phyloP scores from a whole-genome alignment of 2,329 filamentous ascomycete species.

The Fusarium nanum region DNA sequence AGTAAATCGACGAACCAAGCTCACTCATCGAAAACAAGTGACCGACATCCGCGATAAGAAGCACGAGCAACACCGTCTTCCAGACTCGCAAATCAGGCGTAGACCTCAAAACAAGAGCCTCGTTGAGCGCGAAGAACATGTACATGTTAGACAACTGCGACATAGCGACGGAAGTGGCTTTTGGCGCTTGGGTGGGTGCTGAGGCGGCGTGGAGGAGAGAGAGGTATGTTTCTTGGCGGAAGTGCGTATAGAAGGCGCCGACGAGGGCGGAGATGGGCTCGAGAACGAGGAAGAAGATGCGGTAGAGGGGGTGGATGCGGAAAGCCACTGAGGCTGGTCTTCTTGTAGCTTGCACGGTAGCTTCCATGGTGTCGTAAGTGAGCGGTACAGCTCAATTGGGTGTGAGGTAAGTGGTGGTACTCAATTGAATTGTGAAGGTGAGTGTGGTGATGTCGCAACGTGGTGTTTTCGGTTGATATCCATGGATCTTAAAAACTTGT shows the following conservation, averaged over 20 bases:
- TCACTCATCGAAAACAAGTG: slow-evolving; percentile 75
- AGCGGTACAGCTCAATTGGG: neutral
- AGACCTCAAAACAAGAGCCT: slow-evolving; percentile 78
- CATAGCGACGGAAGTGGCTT: slow-evolving; percentile 73
- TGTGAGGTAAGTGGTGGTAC: neutral
- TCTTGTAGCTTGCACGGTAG: slow-evolving; percentile 42
- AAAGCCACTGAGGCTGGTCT: slow-evolving; percentile 50
- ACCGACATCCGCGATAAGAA: slow-evolving; percentile 81
- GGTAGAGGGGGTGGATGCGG: slow-evolving; percentile 70
- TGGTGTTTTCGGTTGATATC: slow-evolving; percentile 15
- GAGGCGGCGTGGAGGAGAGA: slow-evolving; percentile 69
- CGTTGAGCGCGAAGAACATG: slow-evolving; percentile 79
- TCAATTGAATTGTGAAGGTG: neutral
- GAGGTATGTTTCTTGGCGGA: slow-evolving; percentile 68
- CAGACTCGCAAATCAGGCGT: slow-evolving; percentile 77
- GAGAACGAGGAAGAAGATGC: slow-evolving; percentile 79
- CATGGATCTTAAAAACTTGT: slow-evolving; percentile 22
- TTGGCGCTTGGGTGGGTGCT: slow-evolving; percentile 59
- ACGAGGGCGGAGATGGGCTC: slow-evolving; percentile 69
- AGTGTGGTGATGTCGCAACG: slow-evolving; percentile 16
- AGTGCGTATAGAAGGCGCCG: slow-evolving; percentile 65
- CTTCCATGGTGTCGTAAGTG: neutral
- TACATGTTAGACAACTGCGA: slow-evolving; percentile 84
- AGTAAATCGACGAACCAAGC: slow-evolving; percentile 72
- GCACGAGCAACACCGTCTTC: slow-evolving; percentile 72